Evolutionary conservation across 2,329 filamentous ascomycete genomes (phyloP).

Genomic region (Trichoderma aggressivum): DNA sequence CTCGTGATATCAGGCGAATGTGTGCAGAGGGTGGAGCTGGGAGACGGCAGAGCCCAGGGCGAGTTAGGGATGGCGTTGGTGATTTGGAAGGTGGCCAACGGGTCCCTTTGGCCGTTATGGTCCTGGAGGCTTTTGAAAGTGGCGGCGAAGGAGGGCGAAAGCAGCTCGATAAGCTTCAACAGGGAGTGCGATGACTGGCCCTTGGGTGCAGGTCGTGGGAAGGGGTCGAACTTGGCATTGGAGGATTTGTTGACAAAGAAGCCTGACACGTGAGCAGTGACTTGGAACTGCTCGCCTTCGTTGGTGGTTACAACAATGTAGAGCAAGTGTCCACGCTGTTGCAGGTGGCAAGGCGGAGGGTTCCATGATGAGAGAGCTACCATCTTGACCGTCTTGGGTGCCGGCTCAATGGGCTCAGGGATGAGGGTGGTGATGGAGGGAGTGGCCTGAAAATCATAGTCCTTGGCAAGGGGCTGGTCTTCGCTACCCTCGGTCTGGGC

Average conservation of each 20-base stretch:
- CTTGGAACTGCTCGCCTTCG: slow-evolving; percentile 90
- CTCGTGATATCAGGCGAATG: slow-evolving; percentile 84
- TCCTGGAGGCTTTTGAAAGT: slow-evolving; percentile 78
- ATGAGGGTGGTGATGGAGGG: slow-evolving; percentile 69
- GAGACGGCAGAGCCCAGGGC: slow-evolving; percentile 81
- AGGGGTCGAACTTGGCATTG: slow-evolving; percentile 91
- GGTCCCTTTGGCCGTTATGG: slow-evolving; percentile 79
- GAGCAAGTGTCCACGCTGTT: slow-evolving; percentile 87
- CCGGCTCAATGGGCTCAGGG: slow-evolving; percentile 60
- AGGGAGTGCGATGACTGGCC: slow-evolving; percentile 79
- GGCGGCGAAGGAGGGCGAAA: slow-evolving; percentile 79
- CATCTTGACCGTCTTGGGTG: slow-evolving; percentile 87
- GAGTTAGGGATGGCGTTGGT: slow-evolving; percentile 90
- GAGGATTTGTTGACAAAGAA: slow-evolving; percentile 98
- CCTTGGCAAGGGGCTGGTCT: slow-evolving; percentile 48
- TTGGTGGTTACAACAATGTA: slow-evolving; percentile 88
- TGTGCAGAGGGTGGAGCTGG: slow-evolving; percentile 59
- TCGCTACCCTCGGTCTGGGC: slow-evolving; percentile 27
- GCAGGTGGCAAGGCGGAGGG: slow-evolving; percentile 85
- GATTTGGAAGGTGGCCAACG: slow-evolving; percentile 89
- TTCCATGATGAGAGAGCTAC: slow-evolving; percentile 93
- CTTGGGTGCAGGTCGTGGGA: slow-evolving; percentile 75
- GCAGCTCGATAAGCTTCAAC: slow-evolving; percentile 68
- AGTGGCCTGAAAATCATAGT: slow-evolving; percentile 73
- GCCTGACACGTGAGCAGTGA: slow-evolving; percentile 88